Percentiles rank a stretch among this genome's conserved stretches.
Evolutionary conservation across 371 early-diverging fungal species (phyloP).

Genomic region (Syncephalis fuscata): DNA sequence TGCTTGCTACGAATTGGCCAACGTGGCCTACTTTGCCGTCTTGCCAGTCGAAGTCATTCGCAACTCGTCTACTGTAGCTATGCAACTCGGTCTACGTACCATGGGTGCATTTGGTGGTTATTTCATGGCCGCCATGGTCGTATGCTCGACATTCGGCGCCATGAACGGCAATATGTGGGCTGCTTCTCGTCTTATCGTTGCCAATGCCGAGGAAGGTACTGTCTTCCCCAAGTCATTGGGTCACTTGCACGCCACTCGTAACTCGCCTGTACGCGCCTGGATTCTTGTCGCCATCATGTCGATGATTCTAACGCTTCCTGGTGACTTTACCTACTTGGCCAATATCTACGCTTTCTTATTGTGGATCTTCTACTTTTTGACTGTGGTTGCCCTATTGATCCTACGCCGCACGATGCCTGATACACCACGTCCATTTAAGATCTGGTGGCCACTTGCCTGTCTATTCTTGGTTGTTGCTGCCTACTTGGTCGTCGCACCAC

Average conservation of each 20-base stretch:
- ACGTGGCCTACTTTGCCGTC: slow-evolving; percentile 74
- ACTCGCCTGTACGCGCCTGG: slow-evolving; percentile 10
- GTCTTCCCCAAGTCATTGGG: slow-evolving; percentile 8
- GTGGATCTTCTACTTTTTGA: slow-evolving; percentile 14
- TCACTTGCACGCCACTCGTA: slow-evolving; percentile 7
- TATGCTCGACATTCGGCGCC: slow-evolving; percentile 14
- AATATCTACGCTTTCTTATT: slow-evolving; percentile 14
- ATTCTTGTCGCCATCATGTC: slow-evolving; percentile 9
- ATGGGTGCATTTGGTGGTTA: slow-evolving; percentile 13
- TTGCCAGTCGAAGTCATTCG: slow-evolving; percentile 47
- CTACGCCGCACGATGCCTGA: slow-evolving; percentile 8
- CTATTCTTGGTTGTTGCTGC: slow-evolving; percentile 11
- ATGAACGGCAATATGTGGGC: slow-evolving; percentile 19
- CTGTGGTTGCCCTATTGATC: slow-evolving; percentile 10
- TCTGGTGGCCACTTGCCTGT: slow-evolving; percentile 12
- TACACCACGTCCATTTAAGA: slow-evolving; percentile 12
- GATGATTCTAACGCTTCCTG: slow-evolving; percentile 10
- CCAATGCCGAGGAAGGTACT: slow-evolving; percentile 14
- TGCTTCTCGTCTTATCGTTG: slow-evolving; percentile 11
- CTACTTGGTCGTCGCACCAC: slow-evolving; percentile 10
- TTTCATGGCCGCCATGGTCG: slow-evolving; percentile 14
- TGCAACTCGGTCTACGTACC: slow-evolving; percentile 14
- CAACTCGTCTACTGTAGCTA: slow-evolving; percentile 27
- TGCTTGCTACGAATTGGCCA: slow-evolving; percentile 50
- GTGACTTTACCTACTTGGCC: slow-evolving; percentile 15